Percentiles rank a stretch among this genome's conserved stretches.
Evolutionary conservation across 106 monocot species (phyloP).

Genomic region (Dioscorea dumetorum): DNA sequence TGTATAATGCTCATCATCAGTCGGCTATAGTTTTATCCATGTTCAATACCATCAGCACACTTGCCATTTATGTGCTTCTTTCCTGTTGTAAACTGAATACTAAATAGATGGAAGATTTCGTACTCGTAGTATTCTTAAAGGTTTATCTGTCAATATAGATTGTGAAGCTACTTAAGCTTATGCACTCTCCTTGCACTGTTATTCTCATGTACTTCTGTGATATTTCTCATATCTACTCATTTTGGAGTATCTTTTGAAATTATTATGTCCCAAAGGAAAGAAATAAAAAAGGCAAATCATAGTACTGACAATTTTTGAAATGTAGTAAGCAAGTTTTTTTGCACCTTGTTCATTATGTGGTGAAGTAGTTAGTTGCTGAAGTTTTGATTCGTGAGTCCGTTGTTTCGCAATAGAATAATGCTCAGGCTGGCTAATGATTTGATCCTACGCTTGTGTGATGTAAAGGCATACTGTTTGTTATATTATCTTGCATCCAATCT

Average conservation of each 20-base stretch:
- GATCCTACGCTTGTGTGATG: neutral
- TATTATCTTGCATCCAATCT: neutral
- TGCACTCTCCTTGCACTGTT: neutral
- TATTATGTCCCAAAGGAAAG: neutral
- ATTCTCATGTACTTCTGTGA: neutral
- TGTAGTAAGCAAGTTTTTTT: too few species aligned
- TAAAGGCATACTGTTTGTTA: neutral
- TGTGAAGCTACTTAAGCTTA: neutral
- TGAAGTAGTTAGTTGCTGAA: too few species aligned
- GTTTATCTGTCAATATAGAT: neutral
- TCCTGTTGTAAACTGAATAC: neutral
- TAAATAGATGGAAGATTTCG: neutral
- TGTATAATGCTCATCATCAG: neutral
- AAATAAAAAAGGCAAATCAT: too few species aligned
- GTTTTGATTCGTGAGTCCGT: too few species aligned
- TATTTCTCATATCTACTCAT: neutral
- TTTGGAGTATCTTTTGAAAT: neutral
- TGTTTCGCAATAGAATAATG: too few species aligned
- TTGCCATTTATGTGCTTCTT: neutral
- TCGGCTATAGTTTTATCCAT: neutral
- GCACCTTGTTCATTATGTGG: too few species aligned
- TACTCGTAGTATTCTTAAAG: neutral
- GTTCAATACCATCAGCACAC: neutral
- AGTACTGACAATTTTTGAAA: too few species aligned
- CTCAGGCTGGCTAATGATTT: too few species aligned